A percentile compares a stretch with the other conserved stretches of the same genome.
Conservation (phyloP, 2,329 filamentous ascomycete genomes). For the Curvularia verruculosa region DNA sequence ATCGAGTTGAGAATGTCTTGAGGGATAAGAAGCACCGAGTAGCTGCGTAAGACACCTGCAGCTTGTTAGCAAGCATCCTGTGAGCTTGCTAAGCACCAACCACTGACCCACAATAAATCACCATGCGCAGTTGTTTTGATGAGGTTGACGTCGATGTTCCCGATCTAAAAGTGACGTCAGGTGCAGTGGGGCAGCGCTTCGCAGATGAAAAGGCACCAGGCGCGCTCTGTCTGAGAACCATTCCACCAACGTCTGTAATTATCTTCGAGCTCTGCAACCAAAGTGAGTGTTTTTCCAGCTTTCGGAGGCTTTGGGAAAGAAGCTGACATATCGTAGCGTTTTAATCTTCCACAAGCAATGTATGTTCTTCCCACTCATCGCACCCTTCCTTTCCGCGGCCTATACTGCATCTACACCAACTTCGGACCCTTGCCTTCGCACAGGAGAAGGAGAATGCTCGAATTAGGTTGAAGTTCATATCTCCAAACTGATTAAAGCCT, state of each 20-base stretch:
- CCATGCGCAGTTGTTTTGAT: slow-evolving; percentile 15
- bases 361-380: not conserved
- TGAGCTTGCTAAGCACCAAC: slow-evolving; percentile 14
- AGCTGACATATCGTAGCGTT: not conserved
- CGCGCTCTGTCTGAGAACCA: slow-evolving; percentile 8
- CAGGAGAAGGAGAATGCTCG: too few species aligned
- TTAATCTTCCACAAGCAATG: not conserved
- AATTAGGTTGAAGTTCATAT: not conserved
- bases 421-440: not conserved
- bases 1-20: not conserved
- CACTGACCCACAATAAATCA: slow-evolving; percentile 6
- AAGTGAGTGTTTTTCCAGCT: not conserved
- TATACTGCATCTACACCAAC: not conserved
- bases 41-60: slow-evolving; percentile 2
- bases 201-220: slow-evolving; percentile 16
- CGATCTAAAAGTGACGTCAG: slow-evolving; percentile 36
- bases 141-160: slow-evolving; percentile 36
- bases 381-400: not conserved
- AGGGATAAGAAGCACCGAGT: slow-evolving; percentile 14
- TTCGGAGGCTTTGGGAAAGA: too few species aligned
- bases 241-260: slow-evolving; percentile 1
- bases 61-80: slow-evolving; percentile 6
- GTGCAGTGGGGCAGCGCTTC: slow-evolving; percentile 29
- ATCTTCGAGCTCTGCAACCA: not conserved
- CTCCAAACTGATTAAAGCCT: not conserved